Base-by-base conservation (phyloP, 176 grass and related monocot genomes). In the Oryza rufipogon region DNA sequence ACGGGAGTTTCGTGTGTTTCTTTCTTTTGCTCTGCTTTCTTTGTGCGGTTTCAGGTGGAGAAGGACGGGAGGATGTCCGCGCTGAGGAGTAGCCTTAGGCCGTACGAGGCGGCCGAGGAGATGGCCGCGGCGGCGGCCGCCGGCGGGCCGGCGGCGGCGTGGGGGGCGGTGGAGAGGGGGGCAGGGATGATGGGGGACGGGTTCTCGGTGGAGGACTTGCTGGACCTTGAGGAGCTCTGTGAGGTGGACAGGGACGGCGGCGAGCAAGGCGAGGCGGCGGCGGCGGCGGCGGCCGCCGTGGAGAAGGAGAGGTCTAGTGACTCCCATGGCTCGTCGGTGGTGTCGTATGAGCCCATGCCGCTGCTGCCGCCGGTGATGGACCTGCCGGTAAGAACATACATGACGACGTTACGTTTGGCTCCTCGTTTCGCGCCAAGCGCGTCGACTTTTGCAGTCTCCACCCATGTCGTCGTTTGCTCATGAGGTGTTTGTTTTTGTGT, bases 121-220 rank as follows among this genome's bases (percentile, higher is more conserved):
- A 32, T 44, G 26, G 22, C 36, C 11, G 75, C 36, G 2, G 68
- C 83, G 16, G 77, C 16, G 64, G 30, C 8, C 5, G 42, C 30
- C 1, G 70, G 34, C 34, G 34, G 82, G 22, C 36, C 74, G 85
- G 39, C 7, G 39, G 84, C 11, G 86, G 82, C 23, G 36, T 47
- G 26, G 82, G 68, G 20, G 19, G 80, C 63, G 11, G 23, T 3
- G 39, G 85, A 87, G 4, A 70, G 63, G 72, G 86, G 74, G 0
- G 79, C 22, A 0, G 68, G 56, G 1, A 11, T 79, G 9, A 34
- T 74, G 5, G 90, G 83, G 6, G 93, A 99, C 4, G 93, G 75
- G 7, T 99, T 99, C 90, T 91, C 79, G 9, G 91, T 99, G 0
- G 97, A 99, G 32, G 97, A 94, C 49, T 66, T 99, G 28, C 91